A percentile compares a stretch with the other conserved stretches of the same genome.
Evolutionary conservation across 345 rosid genomes (phyloP).

Genomic region (Erysimum cheiranthoides): DNA sequence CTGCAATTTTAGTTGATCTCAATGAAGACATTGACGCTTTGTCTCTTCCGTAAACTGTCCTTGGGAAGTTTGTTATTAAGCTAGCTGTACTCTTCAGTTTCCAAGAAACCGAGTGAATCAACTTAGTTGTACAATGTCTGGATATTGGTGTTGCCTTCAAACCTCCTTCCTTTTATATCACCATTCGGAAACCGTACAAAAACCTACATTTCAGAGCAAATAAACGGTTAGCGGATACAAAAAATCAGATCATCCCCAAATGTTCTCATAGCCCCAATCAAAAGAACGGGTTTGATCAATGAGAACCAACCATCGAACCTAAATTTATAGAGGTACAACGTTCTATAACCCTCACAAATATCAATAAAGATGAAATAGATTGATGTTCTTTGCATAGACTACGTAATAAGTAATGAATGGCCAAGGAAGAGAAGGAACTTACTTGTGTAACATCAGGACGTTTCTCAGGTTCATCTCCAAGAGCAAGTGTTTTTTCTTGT

Average conservation of each 20-base stretch:
- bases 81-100: conserved; percentile 63
- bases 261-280: background rate
- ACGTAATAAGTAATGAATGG: background rate
- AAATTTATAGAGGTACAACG: background rate
- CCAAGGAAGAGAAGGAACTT: conserved; percentile 35
- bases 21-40: conserved; percentile 68
- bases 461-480: conserved; percentile 88
- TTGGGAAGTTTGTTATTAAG: conserved; percentile 90
- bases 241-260: background rate
- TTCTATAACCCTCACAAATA: background rate
- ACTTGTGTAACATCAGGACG: conserved; percentile 92
- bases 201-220: conserved; percentile 52
- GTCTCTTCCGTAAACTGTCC: conserved; percentile 72
- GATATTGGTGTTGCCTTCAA: conserved; percentile 61
- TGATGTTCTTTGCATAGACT: conserved; percentile 11
- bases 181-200: conserved; percentile 91
- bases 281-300: background rate
- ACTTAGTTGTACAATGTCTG: conserved; percentile 80
- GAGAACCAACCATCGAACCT: background rate
- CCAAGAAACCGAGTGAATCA: conserved; percentile 86
- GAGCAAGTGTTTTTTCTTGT: conserved; percentile 85
- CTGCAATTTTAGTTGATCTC: conserved; percentile 62
- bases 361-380: background rate
- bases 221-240: background rate
- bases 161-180: conserved; percentile 93